phyloP scores from a whole-genome alignment of 225 moss, liverwort and hornwort species.

The Bryoerythrophyllum caledonicum region DNA sequence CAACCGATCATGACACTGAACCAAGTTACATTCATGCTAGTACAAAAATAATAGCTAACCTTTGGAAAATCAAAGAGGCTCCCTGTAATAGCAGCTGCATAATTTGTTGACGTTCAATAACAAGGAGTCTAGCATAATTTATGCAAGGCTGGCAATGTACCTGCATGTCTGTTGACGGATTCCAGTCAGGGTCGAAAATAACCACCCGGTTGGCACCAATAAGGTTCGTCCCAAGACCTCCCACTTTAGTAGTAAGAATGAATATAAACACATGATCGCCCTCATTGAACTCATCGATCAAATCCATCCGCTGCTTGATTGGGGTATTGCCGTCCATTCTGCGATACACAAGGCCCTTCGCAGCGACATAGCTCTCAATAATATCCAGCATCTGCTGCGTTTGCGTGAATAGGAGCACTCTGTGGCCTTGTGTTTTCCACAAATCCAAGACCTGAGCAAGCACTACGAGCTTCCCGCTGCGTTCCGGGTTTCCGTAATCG shows the following conservation, averaged over 20 bases:
- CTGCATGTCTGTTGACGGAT: conserved; percentile 98
- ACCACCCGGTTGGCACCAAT: conserved; percentile 91
- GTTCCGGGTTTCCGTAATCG: conserved; percentile 85
- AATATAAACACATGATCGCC: conserved; percentile 86
- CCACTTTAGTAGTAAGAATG: conserved; percentile 94
- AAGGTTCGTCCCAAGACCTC: conserved; percentile 95
- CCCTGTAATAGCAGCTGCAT: conserved; percentile 1
- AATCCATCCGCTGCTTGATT: conserved; percentile 73
- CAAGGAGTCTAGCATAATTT: conserved; percentile 6
- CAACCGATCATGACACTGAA: neutral
- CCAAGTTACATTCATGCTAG: neutral
- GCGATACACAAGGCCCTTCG: conserved; percentile 75
- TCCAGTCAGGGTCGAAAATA: conserved; percentile 99
- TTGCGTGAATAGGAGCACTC: conserved; percentile 87
- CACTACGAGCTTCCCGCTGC: conserved; percentile 95
- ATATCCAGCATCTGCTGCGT: conserved; percentile 99
- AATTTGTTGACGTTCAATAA: neutral
- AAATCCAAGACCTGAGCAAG: conserved; percentile 67
- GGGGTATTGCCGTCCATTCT: conserved; percentile 97
- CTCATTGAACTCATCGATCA: conserved; percentile 97
- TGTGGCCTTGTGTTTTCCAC: conserved; percentile 90
- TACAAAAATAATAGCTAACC: neutral
- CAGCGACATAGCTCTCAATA: conserved; percentile 62
- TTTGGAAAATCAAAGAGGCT: neutral
- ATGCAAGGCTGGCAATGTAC: conserved; percentile 30